These are phyloP conservation scores for Sporothrix brasiliensis DNA, from an alignment of 2,329 filamentous ascomycete genomes.

Conservation along the genomic window DNA sequence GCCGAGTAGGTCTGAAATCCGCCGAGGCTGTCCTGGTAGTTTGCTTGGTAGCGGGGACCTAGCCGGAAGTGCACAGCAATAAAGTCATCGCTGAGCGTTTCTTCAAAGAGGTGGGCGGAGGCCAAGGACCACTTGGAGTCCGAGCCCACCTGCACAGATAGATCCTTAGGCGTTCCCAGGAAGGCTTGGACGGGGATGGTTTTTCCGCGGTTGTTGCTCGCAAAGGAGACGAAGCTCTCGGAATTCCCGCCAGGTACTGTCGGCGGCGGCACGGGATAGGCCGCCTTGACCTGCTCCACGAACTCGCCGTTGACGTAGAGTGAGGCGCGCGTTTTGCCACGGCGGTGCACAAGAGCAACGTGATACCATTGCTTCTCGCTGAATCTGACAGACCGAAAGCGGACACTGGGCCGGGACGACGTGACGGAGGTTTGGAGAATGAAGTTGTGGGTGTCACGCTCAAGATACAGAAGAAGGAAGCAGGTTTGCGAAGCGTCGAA, in stretches of 20 bases:
- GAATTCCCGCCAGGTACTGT: conserved; percentile 60
- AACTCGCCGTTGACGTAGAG: conserved; percentile 94
- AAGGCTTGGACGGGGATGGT: conserved; percentile 83
- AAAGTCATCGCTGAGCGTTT: conserved; percentile 86
- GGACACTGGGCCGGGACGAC: conserved; percentile 81
- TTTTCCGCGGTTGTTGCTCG: conserved; percentile 54
- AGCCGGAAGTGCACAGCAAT: conserved; percentile 88
- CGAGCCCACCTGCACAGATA: conserved; percentile 74
- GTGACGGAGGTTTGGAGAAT: conserved; percentile 95
- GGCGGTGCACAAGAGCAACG: conserved; percentile 81
- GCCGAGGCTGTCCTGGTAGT: conserved; percentile 94
- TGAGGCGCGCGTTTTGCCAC: conserved; percentile 77
- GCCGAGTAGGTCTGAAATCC: conserved; percentile 96
- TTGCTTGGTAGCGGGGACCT: conserved; percentile 88
- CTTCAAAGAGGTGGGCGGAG: conserved; percentile 85
- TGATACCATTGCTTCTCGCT: conserved; percentile 86
- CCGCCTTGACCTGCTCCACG: conserved; percentile 85
- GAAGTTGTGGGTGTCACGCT: conserved; percentile 89
- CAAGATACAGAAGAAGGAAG: conserved; percentile 90
- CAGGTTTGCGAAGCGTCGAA: conserved; percentile 92
- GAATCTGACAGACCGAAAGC: conserved; percentile 85
- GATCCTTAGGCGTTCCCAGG: conserved; percentile 84
- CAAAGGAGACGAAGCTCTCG: conserved; percentile 71
- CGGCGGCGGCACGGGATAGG: conserved; percentile 79
- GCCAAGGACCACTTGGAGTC: conserved; percentile 88